A percentile compares a stretch with the other conserved stretches of the same genome.
Conservation (phyloP, 2,329 filamentous ascomycete genomes). For the Trichoderma harzianum region DNA sequence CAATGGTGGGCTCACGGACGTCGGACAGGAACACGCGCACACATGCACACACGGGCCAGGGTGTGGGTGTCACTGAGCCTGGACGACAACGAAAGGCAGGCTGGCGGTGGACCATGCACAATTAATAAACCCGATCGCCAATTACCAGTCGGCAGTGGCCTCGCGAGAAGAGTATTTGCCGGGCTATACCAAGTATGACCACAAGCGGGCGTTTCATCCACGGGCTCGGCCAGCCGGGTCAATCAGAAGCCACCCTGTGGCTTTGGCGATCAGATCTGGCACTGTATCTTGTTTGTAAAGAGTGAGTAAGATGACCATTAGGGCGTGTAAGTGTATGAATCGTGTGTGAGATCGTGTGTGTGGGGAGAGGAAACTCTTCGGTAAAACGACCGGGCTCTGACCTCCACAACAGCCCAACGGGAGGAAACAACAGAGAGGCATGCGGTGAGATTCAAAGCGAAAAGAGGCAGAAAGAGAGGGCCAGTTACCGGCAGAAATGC, state of each 20-base stretch:
- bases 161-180: background rate
- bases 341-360: background rate
- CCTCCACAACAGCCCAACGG: background rate
- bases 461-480: background rate
- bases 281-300: background rate
- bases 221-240: background rate
- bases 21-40: background rate
- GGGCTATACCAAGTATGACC: background rate
- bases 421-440: background rate
- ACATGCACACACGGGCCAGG: background rate
- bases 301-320: background rate
- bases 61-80: slow-evolving; percentile 6
- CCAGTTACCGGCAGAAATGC: background rate
- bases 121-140: background rate
- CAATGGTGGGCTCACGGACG: background rate
- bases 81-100: background rate
- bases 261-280: background rate
- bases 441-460: background rate
- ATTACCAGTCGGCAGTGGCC: background rate
- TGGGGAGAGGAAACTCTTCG: background rate
- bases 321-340: background rate
- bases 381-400: background rate
- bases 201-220: background rate
- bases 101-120: background rate
- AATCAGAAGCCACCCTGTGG: background rate